phyloP scores from a whole-genome alignment of 371 early-diverging fungal genomes.

The Rhizopus arrhizus region DNA sequence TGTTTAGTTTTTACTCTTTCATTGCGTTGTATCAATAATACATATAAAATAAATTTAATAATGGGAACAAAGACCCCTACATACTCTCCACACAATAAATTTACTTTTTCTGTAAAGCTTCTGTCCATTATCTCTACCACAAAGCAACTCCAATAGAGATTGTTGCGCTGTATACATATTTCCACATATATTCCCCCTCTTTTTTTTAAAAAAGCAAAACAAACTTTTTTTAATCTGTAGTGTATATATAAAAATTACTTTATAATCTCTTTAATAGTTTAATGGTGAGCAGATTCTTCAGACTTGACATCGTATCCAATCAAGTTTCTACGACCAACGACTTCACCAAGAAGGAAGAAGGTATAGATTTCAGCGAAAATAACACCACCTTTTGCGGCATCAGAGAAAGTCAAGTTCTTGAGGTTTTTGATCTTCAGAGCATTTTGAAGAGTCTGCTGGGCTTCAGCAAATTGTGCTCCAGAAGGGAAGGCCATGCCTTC shows the following conservation, averaged over 20 bases:
- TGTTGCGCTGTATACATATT: too few species aligned
- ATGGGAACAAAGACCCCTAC: too few species aligned
- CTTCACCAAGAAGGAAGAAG: constrained; percentile 75
- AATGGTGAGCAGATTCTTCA: constrained; percentile 37
- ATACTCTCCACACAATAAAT: too few species aligned
- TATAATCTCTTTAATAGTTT: neutral
- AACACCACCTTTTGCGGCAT: constrained; percentile 59
- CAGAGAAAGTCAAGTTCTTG: constrained; percentile 55
- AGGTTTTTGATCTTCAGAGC: constrained; percentile 49
- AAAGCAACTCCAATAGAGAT: too few species aligned
- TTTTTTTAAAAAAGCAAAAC: too few species aligned
- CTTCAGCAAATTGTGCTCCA: constrained; percentile 58
- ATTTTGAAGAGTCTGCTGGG: constrained; percentile 55
- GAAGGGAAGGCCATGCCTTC: constrained; percentile 72
- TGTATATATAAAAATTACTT: neutral
- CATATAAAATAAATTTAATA: too few species aligned
- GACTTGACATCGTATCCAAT: constrained; percentile 70
- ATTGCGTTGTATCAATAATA: too few species aligned
- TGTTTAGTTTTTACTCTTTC: too few species aligned
- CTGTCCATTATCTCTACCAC: too few species aligned
- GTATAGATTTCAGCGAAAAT: constrained; percentile 68
- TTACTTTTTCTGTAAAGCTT: too few species aligned
- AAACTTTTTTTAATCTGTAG: too few species aligned
- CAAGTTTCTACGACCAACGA: constrained; percentile 73
- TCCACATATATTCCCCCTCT: too few species aligned